Percentiles rank a stretch among this genome's conserved stretches.
phyloP scores from a whole-genome alignment of 345 rosid species.

The Brassica incana region DNA sequence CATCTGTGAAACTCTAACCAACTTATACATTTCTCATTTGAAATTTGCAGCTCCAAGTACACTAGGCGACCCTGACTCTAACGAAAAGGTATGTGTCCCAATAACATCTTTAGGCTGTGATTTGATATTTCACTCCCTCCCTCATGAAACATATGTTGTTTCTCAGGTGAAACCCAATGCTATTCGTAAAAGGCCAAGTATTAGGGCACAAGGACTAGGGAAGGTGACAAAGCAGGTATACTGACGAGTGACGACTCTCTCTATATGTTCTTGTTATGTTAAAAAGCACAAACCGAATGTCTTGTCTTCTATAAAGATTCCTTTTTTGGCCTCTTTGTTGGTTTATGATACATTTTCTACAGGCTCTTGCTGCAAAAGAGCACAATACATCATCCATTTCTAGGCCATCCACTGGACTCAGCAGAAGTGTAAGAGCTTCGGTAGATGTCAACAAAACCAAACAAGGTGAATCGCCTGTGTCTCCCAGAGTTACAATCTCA shows the following conservation, averaged over 20 bases:
- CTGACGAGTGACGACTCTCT: constrained; percentile 7
- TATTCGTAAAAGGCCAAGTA: constrained; percentile 54
- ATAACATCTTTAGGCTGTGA: constrained; percentile 6
- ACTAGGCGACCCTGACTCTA: constrained; percentile 43
- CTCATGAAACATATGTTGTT: constrained; percentile 24
- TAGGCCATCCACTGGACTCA: constrained; percentile 53
- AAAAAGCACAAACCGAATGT: constrained; percentile 9
- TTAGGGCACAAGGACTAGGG: constrained; percentile 43
- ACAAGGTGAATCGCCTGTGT: constrained; percentile 52
- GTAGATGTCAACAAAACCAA: constrained; percentile 51
- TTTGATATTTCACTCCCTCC: constrained; percentile 18
- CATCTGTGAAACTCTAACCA: background rate
- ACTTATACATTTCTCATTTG: constrained; percentile 8
- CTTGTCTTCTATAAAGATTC: background rate
- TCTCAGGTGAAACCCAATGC: constrained; percentile 50
- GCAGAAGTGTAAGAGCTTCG: constrained; percentile 53
- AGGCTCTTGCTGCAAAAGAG: constrained; percentile 45
- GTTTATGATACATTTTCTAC: constrained; percentile 32
- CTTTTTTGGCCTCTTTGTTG: background rate
- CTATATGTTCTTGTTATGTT: constrained; percentile 10
- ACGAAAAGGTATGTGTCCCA: constrained; percentile 51
- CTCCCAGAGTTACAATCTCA: constrained; percentile 39
- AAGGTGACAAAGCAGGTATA: constrained; percentile 53
- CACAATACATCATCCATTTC: constrained; percentile 41
- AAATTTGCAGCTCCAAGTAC: constrained; percentile 52